Evolutionary conservation across 208 protist species (phyloP), one percentile per base, ranked within the genome.

Genomic region (Spongospora subterranea): DNA sequence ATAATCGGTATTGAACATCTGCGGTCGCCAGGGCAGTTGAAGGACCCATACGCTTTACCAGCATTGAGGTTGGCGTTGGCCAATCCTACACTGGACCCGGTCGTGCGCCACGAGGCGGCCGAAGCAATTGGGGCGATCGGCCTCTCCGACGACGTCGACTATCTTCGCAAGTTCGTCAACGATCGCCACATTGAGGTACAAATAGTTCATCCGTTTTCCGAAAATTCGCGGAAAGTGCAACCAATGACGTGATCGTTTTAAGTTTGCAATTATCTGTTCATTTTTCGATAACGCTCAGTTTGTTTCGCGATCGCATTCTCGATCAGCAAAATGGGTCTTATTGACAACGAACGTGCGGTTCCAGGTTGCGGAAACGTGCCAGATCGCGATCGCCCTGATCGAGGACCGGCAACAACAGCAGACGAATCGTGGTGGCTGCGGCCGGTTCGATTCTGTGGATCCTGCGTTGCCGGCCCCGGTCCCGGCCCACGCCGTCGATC

Each of bases 21-120:
- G n/a, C n/a, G n/a, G n/a, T n/a, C 96, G 90, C 92, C 98, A 20
- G 98, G 98, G 0, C 98, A 99, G 95, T 98, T 97, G 93, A 94
- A 96, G 32, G 88, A 96, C 82, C 89, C 90, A 64, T 90, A 93
- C 54, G 96, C 96, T 6, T 91, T 98, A n/a, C 94, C 94, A 1
- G 88, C 93, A 39, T 94, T 99, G 53, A 93, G 94, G 54, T 88
- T 92, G 24, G 94, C 98, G 29, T 91, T 99, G 0, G 29, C 54
- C 20, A 89, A 97, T 88, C 0, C 0, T 0, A 91, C 90, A 41
- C 97, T 99, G 95, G 95, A 98, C 91, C 91, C 93, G 20, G 97
- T 99, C 88, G 98, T 98, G 0, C 95, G 98, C 13, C 91, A 92
- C 66, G 97, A 99, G 95, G 97, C 98, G 0, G 97, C 95, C 46